A percentile compares a stretch with the other conserved stretches of the same genome.
These are phyloP conservation scores for Smittium mucronatum DNA, from an alignment of 371 early-diverging fungal genomes.

Conservation along the genomic window DNA sequence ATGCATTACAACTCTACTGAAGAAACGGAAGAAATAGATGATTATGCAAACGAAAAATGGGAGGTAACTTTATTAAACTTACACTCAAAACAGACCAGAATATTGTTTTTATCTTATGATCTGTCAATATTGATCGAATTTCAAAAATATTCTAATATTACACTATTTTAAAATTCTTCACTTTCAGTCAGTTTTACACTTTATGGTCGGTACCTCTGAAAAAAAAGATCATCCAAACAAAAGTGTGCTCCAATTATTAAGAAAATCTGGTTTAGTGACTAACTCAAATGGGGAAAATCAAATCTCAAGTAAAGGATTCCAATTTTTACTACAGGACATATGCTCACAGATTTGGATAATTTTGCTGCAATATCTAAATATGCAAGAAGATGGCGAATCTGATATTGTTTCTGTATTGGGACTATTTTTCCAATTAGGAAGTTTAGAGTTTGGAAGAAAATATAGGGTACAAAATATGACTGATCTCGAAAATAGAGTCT, in stretches of 20 bases:
- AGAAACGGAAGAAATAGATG: conserved; percentile 5
- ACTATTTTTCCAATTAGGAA: conserved; percentile 81
- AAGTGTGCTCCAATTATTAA: conserved; percentile 63
- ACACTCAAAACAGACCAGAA: too few relatives aligned
- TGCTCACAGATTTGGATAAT: conserved; percentile 92
- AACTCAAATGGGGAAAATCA: conserved; percentile 27
- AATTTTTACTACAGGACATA: conserved; percentile 86
- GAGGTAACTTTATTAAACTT: conserved; percentile 36
- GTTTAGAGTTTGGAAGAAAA: conserved; percentile 75
- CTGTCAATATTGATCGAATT: too few relatives aligned
- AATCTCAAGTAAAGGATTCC: conserved; percentile 93
- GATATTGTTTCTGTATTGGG: conserved; percentile 83
- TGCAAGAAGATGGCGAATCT: conserved; percentile 56
- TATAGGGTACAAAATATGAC: conserved; percentile 77
- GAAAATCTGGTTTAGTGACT: conserved; percentile 64
- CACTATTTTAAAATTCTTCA: neutral
- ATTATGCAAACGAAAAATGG: conserved; percentile 73
- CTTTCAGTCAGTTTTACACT: conserved; percentile 61
- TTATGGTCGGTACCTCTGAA: conserved; percentile 78
- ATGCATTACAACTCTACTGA: conserved; percentile 13
- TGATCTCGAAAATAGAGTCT: conserved; percentile 62
- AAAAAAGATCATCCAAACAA: conserved; percentile 48
- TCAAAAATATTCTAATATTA: neutral
- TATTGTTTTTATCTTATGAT: too few relatives aligned
- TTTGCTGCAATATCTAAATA: conserved; percentile 68